phyloP scores from a whole-genome alignment of 2,329 filamentous ascomycete species.

The Dactylonectria estremocensis region DNA sequence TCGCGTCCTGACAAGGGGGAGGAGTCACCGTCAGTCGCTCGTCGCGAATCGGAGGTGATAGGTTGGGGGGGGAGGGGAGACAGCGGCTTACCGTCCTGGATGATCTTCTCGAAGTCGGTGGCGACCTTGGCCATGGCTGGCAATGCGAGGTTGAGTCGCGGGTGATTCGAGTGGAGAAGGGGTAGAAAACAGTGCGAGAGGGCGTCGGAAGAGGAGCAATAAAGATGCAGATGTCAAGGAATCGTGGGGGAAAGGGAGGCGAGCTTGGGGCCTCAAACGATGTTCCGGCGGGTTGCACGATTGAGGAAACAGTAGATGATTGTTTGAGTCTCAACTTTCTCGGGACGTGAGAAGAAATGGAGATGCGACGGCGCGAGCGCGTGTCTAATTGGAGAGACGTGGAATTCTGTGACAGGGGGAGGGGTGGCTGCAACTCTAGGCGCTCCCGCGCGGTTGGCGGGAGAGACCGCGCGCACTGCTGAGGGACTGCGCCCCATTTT shows the following conservation, averaged over 20 bases:
- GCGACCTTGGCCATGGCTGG: constrained; percentile 60
- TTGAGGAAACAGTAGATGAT: constrained; percentile 13
- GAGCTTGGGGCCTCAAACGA: neutral
- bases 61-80: neutral
- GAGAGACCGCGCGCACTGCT: too few species aligned
- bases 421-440: constrained; percentile 35
- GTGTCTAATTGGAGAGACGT: constrained; percentile 42
- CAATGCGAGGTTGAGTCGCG: neutral
- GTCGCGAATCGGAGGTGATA: neutral
- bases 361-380: constrained; percentile 45
- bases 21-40: constrained; percentile 15
- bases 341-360: constrained; percentile 35
- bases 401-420: constrained; percentile 23
- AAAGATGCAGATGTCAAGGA: neutral
- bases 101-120: constrained; percentile 69
- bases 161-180: neutral
- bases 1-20: constrained; percentile 66
- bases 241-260: neutral
- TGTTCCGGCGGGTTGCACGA: neutral
- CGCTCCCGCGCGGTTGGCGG: constrained; percentile 28
- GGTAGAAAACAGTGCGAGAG: neutral
- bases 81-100: constrained; percentile 62
- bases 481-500: neutral
- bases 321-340: constrained; percentile 15
- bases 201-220: neutral